Evolutionary conservation across 164 flowering plant genomes (phyloP).

Genomic region (Magnolia kwangsiensis): DNA sequence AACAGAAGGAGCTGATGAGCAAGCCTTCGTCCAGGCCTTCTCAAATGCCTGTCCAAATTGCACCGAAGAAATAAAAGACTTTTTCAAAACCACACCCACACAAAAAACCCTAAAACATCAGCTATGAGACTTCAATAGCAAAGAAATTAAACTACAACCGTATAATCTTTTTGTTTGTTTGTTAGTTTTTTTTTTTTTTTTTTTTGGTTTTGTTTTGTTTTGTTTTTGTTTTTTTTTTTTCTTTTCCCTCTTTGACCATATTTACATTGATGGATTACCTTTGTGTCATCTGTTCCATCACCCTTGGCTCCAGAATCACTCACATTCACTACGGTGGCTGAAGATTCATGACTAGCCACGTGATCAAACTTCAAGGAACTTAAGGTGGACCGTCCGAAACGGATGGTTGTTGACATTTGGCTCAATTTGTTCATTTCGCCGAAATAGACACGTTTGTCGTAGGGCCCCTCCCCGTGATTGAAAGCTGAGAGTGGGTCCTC

Average conservation of each 20-base stretch:
- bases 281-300: slow-evolving; percentile 13
- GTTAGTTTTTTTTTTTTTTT: too few species aligned
- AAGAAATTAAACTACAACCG: background rate
- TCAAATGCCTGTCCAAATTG: slow-evolving; percentile 49
- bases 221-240: too few species aligned
- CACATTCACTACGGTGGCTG: slow-evolving; percentile 9
- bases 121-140: background rate
- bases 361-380: background rate
- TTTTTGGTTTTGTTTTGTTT: too few species aligned
- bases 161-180: too few species aligned
- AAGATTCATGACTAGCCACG: background rate
- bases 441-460: slow-evolving; percentile 9
- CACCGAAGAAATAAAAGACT: background rate
- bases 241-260: background rate
- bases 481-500: slow-evolving; percentile 15
- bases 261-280: background rate
- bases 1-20: slow-evolving; percentile 36
- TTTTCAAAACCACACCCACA: background rate
- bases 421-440: slow-evolving; percentile 19
- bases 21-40: slow-evolving; percentile 68
- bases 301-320: slow-evolving; percentile 11
- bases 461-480: slow-evolving; percentile 6
- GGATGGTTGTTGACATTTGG: slow-evolving; percentile 14
- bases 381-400: too few species aligned
- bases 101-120: background rate